Evolutionary conservation across 1,139 yeast genomes (phyloP), one percentile per base, ranked within the genome.

Genomic region (Petasospora rhodanensis): DNA sequence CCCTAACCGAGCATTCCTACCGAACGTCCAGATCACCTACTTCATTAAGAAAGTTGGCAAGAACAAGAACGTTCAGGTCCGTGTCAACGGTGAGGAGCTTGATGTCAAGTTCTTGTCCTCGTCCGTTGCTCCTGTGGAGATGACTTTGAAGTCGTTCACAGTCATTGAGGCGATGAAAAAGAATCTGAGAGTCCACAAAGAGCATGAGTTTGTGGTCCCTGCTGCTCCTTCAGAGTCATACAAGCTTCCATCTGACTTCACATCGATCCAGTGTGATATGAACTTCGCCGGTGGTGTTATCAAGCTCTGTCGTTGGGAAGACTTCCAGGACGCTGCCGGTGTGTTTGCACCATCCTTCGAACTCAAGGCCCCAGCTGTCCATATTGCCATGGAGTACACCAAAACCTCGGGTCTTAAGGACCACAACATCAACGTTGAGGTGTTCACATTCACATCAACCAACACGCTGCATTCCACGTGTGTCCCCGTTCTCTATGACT

Each of bases 281-380:
- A 65, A 64, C 9, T 82, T 78, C 62, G 86, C 76, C 7, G 94
- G 93, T 34, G 82, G 89, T 12, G 70, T 70, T n/a, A 73, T 81
- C 10, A 64, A 68, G 36, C 61, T 81, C 8, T 57, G 47, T 24
- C 54, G 62, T 0, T 59, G 66, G 25, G 68, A 64, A 42, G 60
- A 65, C 19, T 57, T 67, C 43, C 60, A 64, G 7, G 49, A 35
- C 10, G 31, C 61, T 28, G 49, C 67, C 43, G 61, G 65, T 10
- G 52, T 66, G 34, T 41, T 62, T 32, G 45, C 73, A 0, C 78
- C 83, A 0, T 73, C 89, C 0, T 62, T 87, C 18, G 70, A 66
- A 26, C 58, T 89, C 20, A 82, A 75, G 34, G 76, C 95, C 0
- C 98, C 98, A 0, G 83, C 89, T 1, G 74, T 89, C 2, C 68